Evolutionary conservation across 208 protist genomes (phyloP).

Genomic region (Leishmania gerbilli): DNA sequence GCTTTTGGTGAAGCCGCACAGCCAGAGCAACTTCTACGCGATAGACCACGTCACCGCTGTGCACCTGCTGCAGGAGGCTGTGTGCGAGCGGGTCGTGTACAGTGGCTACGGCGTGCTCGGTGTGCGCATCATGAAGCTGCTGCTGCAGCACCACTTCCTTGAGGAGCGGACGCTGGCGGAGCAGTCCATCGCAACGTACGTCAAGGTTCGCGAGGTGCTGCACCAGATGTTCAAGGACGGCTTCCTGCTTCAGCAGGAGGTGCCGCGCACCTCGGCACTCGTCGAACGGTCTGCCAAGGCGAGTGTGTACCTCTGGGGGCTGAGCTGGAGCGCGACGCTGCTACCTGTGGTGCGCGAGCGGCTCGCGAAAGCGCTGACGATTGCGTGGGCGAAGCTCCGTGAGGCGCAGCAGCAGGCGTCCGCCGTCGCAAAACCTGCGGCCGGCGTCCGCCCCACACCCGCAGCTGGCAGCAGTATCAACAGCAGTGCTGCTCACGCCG

Average conservation of each 20-base stretch:
- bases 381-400: conserved; percentile 38
- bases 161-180: conserved; percentile 83
- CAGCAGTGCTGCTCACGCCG: neutral
- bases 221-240: conserved; percentile 82
- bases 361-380: conserved; percentile 48
- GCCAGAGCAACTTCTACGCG: conserved; percentile 18
- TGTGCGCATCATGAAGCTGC: conserved; percentile 77
- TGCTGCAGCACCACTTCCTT: conserved; percentile 67
- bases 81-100: conserved; percentile 75
- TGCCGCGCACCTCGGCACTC: conserved; percentile 46
- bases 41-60: conserved; percentile 34
- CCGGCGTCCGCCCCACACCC: neutral
- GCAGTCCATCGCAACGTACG: conserved; percentile 73
- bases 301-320: conserved; percentile 71
- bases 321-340: conserved; percentile 36
- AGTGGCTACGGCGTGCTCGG: conserved; percentile 77
- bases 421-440: neutral
- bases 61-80: conserved; percentile 45
- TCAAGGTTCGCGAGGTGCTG: conserved; percentile 60
- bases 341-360: conserved; percentile 51
- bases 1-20: conserved; percentile 21
- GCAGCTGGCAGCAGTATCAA: neutral
- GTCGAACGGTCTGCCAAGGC: conserved; percentile 61
- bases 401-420: conserved; percentile 20
- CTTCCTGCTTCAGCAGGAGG: conserved; percentile 67